These are phyloP conservation scores for Physcomitrellopsis africana DNA, from an alignment of 225 moss, liverwort and hornwort genomes.

Conservation along the genomic window DNA sequence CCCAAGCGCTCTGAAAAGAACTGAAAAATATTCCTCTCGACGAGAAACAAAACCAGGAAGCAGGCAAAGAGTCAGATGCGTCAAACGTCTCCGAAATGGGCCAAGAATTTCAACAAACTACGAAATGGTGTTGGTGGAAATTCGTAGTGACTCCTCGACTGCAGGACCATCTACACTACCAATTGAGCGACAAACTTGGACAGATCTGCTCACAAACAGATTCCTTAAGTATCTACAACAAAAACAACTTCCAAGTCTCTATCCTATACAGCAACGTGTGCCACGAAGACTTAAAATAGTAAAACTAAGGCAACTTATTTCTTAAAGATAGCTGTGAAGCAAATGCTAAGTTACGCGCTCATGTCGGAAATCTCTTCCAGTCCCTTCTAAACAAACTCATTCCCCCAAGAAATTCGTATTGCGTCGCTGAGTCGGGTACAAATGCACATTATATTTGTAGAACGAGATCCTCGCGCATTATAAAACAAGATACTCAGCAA, in stretches of 20 bases:
- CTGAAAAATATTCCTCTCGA: background rate
- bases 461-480: conserved; percentile 18
- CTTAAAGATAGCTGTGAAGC: background rate
- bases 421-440: conserved; percentile 14
- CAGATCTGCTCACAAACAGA: conserved; percentile 31
- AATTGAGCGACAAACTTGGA: conserved; percentile 2
- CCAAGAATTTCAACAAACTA: background rate
- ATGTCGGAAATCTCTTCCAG: conserved; percentile 12
- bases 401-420: conserved; percentile 22
- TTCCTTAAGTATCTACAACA: conserved; percentile 1
- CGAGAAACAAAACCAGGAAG: background rate
- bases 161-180: conserved; percentile 5
- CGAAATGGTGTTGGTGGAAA: conserved; percentile 4
- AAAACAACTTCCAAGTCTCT: background rate
- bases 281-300: conserved; percentile 5
- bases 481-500: conserved; percentile 28
- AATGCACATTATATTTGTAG: conserved; percentile 24
- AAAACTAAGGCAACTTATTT: background rate
- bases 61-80: background rate
- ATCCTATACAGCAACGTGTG: conserved; percentile 1
- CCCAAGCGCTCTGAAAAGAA: conserved; percentile 4
- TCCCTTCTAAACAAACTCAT: conserved; percentile 9
- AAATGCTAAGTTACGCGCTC: background rate
- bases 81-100: too few relatives aligned
- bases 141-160: conserved; percentile 11